Percentiles rank a stretch among this genome's conserved stretches.
Evolutionary conservation across 768 basidiomycete species (phyloP).

Genomic region (Pluteus cervinus): DNA sequence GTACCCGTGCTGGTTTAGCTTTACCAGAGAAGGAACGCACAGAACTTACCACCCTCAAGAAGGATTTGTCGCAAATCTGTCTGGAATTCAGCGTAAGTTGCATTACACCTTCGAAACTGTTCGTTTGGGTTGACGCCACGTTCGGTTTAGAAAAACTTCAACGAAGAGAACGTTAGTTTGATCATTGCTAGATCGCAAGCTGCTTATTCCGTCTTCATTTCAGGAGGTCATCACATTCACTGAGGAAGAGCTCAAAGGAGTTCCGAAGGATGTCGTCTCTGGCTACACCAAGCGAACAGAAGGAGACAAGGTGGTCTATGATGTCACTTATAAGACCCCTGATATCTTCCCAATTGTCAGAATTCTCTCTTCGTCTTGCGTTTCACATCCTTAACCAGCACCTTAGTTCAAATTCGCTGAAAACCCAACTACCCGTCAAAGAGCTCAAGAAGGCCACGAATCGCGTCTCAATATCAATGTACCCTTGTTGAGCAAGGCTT

Average conservation of each 20-base stretch:
- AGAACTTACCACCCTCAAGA: constrained; percentile 57
- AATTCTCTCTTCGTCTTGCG: constrained; percentile 1
- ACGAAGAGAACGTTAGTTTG: constrained; percentile 68
- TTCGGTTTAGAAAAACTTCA: constrained; percentile 71
- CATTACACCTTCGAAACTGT: neutral
- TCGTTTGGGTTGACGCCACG: constrained; percentile 4
- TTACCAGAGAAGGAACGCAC: constrained; percentile 59
- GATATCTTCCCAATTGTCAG: constrained; percentile 75
- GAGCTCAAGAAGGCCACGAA: constrained; percentile 64
- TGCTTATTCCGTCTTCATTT: constrained; percentile 2
- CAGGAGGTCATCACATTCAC: constrained; percentile 64
- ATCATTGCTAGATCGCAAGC: neutral
- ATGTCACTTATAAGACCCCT: constrained; percentile 77
- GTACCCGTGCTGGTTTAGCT: constrained; percentile 72
- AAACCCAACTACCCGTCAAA: constrained; percentile 59
- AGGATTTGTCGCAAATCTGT: constrained; percentile 69
- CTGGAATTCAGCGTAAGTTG: constrained; percentile 70
- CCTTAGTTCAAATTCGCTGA: constrained; percentile 75
- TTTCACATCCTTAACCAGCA: neutral
- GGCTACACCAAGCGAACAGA: constrained; percentile 68
- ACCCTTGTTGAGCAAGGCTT: constrained; percentile 59
- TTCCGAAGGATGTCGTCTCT: constrained; percentile 72
- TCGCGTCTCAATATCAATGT: constrained; percentile 63
- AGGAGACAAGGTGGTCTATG: constrained; percentile 52
- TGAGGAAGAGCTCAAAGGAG: constrained; percentile 68